phyloP scores from a whole-genome alignment of 257 asterid genomes.

The Nicotiana tabacum region DNA sequence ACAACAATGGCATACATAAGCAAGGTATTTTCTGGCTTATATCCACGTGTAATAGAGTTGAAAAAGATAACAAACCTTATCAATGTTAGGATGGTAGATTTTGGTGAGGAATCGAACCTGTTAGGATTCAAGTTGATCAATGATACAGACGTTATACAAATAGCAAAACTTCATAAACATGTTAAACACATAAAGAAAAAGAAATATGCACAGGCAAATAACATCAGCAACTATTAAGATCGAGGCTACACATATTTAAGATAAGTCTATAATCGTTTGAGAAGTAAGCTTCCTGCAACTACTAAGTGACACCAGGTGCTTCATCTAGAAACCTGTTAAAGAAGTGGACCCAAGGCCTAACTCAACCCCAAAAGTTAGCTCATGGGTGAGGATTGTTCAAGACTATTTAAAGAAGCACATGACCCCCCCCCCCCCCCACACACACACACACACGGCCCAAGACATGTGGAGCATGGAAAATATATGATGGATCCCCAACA shows the following conservation, averaged over 20 bases:
- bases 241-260: background rate
- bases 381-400: too few relatives aligned
- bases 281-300: background rate
- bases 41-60: background rate
- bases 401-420: too few relatives aligned
- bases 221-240: background rate
- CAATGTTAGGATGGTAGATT: slow-evolving; percentile 99
- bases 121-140: background rate
- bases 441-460: too few relatives aligned
- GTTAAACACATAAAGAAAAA: background rate
- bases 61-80: slow-evolving; percentile 55
- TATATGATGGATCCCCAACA: too few relatives aligned
- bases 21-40: background rate
- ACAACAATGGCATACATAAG: slow-evolving; percentile 4
- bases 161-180: background rate
- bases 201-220: background rate
- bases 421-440: too few relatives aligned
- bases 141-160: background rate
- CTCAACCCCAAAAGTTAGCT: too few relatives aligned
- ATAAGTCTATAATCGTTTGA: background rate
- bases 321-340: background rate
- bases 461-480: too few relatives aligned
- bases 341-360: too few relatives aligned
- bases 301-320: background rate
- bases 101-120: slow-evolving; percentile 99